These are phyloP conservation scores for Suhomyces prunicola DNA, from an alignment of 805 yeast genomes.

Conservation along the genomic window DNA sequence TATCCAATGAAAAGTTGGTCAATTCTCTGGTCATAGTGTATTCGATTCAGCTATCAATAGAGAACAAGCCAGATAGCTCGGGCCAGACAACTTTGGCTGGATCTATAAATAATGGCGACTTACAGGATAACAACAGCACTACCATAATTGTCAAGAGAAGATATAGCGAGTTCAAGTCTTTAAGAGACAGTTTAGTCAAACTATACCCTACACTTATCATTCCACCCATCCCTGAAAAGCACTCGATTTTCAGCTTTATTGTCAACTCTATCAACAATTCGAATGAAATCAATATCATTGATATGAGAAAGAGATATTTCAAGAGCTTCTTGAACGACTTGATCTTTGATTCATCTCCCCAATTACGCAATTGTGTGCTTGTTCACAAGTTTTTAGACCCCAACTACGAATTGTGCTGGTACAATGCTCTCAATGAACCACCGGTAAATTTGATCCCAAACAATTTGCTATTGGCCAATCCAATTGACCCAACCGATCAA, in stretches of 20 bases:
- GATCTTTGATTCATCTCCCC: slow-evolving; percentile 25
- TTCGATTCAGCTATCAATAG: slow-evolving; percentile 27
- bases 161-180: slow-evolving; percentile 43
- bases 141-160: slow-evolving; percentile 38
- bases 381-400: slow-evolving; percentile 51
- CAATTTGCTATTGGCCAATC: slow-evolving; percentile 48
- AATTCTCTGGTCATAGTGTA: slow-evolving; percentile 39
- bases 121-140: background rate
- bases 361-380: slow-evolving; percentile 34
- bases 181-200: slow-evolving; percentile 35
- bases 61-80: background rate
- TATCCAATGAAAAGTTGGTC: slow-evolving; percentile 33
- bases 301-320: slow-evolving; percentile 46
- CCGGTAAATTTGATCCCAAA: slow-evolving; percentile 45
- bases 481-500: slow-evolving; percentile 49
- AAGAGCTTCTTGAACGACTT: slow-evolving; percentile 43
- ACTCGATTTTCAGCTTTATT: slow-evolving; percentile 43
- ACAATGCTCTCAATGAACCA: slow-evolving; percentile 47
- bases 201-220: slow-evolving; percentile 39
- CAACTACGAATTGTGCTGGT: slow-evolving; percentile 48
- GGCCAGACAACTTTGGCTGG: slow-evolving; percentile 4
- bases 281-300: slow-evolving; percentile 39
- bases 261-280: slow-evolving; percentile 37
- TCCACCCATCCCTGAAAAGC: slow-evolving; percentile 47
- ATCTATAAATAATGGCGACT: background rate